A percentile compares a stretch with the other conserved stretches of the same genome.
These are phyloP conservation scores for Penicillium paradoxum DNA, from an alignment of 495 filamentous ascomycete species.

Conservation along the genomic window DNA sequence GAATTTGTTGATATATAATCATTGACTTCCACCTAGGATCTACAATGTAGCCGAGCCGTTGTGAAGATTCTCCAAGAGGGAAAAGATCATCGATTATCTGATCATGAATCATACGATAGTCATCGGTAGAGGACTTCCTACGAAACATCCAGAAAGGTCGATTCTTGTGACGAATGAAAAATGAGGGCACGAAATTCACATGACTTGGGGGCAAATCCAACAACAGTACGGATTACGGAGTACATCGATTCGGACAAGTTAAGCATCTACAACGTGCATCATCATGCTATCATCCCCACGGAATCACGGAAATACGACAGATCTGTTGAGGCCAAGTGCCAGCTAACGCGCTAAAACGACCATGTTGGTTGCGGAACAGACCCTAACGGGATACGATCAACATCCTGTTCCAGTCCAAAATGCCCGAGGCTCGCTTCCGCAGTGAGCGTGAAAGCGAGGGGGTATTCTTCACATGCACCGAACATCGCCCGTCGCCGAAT, in stretches of 20 bases:
- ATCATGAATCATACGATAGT: neutral
- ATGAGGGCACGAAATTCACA: conserved; percentile 2
- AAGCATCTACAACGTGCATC: no score
- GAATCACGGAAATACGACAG: neutral
- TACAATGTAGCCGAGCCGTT: neutral
- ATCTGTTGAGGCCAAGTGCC: conserved; percentile 5
- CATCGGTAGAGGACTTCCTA: no score
- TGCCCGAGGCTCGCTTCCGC: conserved; percentile 23
- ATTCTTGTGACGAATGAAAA: neutral
- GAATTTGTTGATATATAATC: no score
- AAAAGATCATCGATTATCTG: neutral
- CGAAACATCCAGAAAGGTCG: no score
- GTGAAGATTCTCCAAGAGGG: neutral
- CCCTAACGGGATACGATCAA: conserved; percentile 17
- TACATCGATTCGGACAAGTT: no score
- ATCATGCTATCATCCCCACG: neutral
- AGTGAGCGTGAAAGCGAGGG: conserved; percentile 12
- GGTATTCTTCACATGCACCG: conserved; percentile 22
- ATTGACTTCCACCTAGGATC: neutral
- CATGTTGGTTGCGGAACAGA: conserved; percentile 7
- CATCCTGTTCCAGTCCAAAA: conserved; percentile 10
- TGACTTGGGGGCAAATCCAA: neutral
- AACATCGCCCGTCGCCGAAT: conserved; percentile 2
- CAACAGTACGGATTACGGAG: no score
- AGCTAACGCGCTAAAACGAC: conserved; percentile 2